Evolutionary conservation across 1,284 basidiomycete species (phyloP), one percentile per base, ranked within the genome.

Genomic region (Fomes fomentarius): DNA sequence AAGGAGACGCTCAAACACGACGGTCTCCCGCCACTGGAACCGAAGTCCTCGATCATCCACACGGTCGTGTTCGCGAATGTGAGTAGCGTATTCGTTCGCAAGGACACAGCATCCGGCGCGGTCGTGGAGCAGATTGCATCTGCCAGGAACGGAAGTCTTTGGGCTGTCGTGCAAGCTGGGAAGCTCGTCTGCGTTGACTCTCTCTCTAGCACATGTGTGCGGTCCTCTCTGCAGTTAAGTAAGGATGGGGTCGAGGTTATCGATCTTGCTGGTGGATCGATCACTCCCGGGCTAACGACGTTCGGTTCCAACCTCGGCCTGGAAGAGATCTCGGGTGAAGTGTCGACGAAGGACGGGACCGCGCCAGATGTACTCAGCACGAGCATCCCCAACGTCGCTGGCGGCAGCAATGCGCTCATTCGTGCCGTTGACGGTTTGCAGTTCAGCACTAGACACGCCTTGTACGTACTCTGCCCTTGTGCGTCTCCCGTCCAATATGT

Each of bases 361-460:
- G 69, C 82, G 3, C 74, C 73, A 37, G 85, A 88, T 61, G 78
- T 79, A 2, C 64, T 89, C 24, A 57, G 67, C 11, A 65, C 68
- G 35, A 58, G 61, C 21, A 66, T 82, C 5, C 85, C 86, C 0
- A 61, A 63, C 10, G 63, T 85, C 37, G 57, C 85, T 1, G 83
- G 81, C 28, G 77, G 67, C 0, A 70, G 72, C 0, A 73, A 84
- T 40, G 77, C 75, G 28, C 67, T 83, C 1, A 71, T 91, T 25
- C 81, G 78, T 34, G 93, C 88, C 2, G 81, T 79, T 10, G 92
- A 94, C 66, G 93, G 91, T 1, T 76, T 93, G 17, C 74, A 82
- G 54, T 93, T 87, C 66, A 83, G 77, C 1, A 85, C 83, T 35
- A 80, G 91, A 17, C 81, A 92, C 69, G 82, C 85, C 30, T 75